A percentile compares a stretch with the other conserved stretches of the same genome.
Conservation (phyloP, 2,329 filamentous ascomycete species). For the Claviceps maximensis region DNA sequence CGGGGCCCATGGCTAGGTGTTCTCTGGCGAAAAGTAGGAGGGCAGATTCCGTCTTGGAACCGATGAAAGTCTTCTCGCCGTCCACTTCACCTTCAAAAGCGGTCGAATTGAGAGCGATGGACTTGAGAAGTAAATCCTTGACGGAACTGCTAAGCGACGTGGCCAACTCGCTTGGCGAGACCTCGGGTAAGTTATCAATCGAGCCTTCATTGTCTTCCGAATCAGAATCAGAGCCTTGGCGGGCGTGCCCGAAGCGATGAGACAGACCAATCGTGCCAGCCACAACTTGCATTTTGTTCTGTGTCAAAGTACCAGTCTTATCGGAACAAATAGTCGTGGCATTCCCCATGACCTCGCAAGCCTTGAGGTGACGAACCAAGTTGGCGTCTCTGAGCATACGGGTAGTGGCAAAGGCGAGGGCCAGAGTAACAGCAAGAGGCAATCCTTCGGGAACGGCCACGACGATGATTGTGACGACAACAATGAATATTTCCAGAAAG, state of each 20-base stretch:
- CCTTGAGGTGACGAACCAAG: conserved; percentile 60
- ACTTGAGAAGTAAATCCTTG: conserved; percentile 43
- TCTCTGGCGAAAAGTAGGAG: conserved; percentile 56
- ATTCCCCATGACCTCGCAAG: conserved; percentile 73
- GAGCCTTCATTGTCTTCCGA: conserved; percentile 12
- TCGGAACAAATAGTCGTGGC: conserved; percentile 58
- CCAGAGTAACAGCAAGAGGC: conserved; percentile 64
- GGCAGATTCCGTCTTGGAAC: conserved; percentile 67
- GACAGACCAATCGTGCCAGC: conserved; percentile 43
- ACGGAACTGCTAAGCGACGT: conserved; percentile 31
- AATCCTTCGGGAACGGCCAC: conserved; percentile 69
- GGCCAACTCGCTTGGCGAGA: conserved; percentile 32
- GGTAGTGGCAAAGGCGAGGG: conserved; percentile 63
- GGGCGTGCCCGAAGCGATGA: conserved; percentile 38
- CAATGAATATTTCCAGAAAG: conserved; percentile 64
- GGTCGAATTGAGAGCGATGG: conserved; percentile 55
- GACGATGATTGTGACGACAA: conserved; percentile 67
- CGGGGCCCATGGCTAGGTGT: conserved; percentile 52
- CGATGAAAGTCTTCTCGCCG: conserved; percentile 52
- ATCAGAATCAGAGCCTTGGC: conserved; percentile 13
- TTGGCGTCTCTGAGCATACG: conserved; percentile 70
- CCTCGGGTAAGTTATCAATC: conserved; percentile 21
- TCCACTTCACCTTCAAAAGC: conserved; percentile 66
- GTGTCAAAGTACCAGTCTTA: conserved; percentile 54
- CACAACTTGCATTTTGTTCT: conserved; percentile 58